Evolutionary conservation across 495 filamentous ascomycete genomes (phyloP).

Genomic region (Xylaria curta): DNA sequence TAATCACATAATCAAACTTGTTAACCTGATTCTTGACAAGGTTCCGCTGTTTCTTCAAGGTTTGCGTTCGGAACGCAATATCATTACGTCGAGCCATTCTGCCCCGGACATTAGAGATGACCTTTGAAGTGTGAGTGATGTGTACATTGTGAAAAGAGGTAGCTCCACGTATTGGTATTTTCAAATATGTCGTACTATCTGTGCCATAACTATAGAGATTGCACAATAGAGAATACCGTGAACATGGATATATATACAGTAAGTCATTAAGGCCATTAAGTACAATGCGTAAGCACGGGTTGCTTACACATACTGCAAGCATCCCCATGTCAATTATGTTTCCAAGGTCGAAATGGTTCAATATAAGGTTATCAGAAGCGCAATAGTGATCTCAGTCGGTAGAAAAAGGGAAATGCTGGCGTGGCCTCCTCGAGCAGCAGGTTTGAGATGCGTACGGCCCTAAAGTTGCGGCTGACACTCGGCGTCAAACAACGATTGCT

Average conservation of each 20-base stretch:
- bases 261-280: neutral
- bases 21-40: neutral
- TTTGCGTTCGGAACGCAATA: neutral
- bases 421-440: neutral
- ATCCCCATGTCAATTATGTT: neutral
- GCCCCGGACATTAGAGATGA: neutral
- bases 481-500: conserved; percentile 1
- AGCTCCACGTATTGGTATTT: neutral
- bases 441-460: neutral
- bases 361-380: neutral
- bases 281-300: neutral
- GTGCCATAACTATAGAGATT: neutral
- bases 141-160: neutral
- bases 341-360: neutral
- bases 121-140: neutral
- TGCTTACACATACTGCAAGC: neutral
- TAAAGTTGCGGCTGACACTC: neutral
- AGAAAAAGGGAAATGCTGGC: neutral
- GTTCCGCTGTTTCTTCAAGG: neutral
- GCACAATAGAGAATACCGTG: neutral
- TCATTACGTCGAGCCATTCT: neutral
- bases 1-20: neutral
- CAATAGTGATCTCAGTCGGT: neutral
- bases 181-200: neutral
- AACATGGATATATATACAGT: neutral